Base-by-base conservation (phyloP, 1,284 basidiomycete genomes). In the Ustilago esculenta region DNA sequence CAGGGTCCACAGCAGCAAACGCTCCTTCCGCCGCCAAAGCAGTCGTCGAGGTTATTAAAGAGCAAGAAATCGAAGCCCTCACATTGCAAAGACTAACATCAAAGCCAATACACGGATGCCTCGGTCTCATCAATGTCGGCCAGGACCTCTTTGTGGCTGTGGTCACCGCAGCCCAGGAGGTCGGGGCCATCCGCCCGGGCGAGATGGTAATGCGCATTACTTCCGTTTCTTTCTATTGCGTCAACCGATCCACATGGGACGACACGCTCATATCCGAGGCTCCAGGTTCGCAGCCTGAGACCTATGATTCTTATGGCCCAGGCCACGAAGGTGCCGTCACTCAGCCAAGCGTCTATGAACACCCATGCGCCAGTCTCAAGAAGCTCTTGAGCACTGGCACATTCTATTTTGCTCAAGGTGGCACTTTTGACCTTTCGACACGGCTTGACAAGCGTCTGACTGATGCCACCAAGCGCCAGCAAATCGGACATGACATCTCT, bases 381-480 rank as follows among this genome's bases (percentile, higher is more conserved):
- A 97, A 96, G 83, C 94, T 98, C 45, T 84, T 99, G 7, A 90
- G 91, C 44, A 90, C 90, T 20, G 94, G 94, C 4, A 89, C 90
- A 1, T 99, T 99, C 84, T 99, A 97, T 84, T 96, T 92, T 80
- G 90, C 95, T 5, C 80, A 88, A 18, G 87, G 88, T 64, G 87
- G 90, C 5, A 85, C 87, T 12, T 97, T 94, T 90, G 94, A 98
- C 83, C 85, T 98, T 23, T 76, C 73, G 9, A 75, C 76, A 15
- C 54, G 71, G 5, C 69, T 79, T 9, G 63, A 76, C 40, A 51
- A 64, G 34, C 52, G 51, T 12, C 84, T 88, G 72, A 85, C 87
- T 54, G 77, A 83, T 46, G 82, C 81, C 39, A n/a, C 52, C 20
- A 46, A 23, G 51, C 32, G 7, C 50, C 58, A 60, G 18, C 72